Percentiles rank a stretch among this genome's conserved stretches.
Evolutionary conservation across 805 yeast species (phyloP).

Genomic region (Starmerella cellae): DNA sequence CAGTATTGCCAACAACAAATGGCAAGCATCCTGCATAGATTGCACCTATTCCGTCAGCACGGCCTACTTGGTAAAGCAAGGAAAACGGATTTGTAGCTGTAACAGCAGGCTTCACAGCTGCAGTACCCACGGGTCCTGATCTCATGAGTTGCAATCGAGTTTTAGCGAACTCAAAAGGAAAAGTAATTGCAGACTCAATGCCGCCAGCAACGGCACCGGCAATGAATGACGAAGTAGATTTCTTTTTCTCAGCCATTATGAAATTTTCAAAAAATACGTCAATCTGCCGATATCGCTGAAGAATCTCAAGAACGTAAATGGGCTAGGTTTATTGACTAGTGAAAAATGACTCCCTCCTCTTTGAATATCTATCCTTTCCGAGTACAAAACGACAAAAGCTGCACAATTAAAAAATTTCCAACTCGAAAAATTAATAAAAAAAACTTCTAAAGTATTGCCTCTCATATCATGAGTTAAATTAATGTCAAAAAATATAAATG

Average conservation of each 20-base stretch:
- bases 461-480: too few species aligned
- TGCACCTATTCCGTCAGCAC: slow-evolving; percentile 62
- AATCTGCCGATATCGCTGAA: too few species aligned
- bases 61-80: slow-evolving; percentile 60
- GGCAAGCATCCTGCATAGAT: slow-evolving; percentile 95
- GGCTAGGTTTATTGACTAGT: too few species aligned
- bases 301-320: too few species aligned
- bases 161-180: slow-evolving; percentile 95
- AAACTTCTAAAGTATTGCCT: too few species aligned
- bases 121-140: slow-evolving; percentile 12
- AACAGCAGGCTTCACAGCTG: neutral
- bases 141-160: slow-evolving; percentile 68
- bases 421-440: too few species aligned
- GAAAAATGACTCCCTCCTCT: too few species aligned
- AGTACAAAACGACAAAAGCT: too few species aligned
- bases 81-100: slow-evolving; percentile 52
- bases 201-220: slow-evolving; percentile 38
- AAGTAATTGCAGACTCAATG: slow-evolving; percentile 72
- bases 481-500: too few species aligned
- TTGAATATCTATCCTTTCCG: too few species aligned
- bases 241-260: slow-evolving; percentile 23
- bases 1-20: slow-evolving; percentile 88
- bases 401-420: too few species aligned
- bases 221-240: slow-evolving; percentile 26
- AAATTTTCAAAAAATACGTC: too few species aligned